Base-by-base conservation (phyloP, 1,284 basidiomycete genomes). In the Leccinum subspadiceum region DNA sequence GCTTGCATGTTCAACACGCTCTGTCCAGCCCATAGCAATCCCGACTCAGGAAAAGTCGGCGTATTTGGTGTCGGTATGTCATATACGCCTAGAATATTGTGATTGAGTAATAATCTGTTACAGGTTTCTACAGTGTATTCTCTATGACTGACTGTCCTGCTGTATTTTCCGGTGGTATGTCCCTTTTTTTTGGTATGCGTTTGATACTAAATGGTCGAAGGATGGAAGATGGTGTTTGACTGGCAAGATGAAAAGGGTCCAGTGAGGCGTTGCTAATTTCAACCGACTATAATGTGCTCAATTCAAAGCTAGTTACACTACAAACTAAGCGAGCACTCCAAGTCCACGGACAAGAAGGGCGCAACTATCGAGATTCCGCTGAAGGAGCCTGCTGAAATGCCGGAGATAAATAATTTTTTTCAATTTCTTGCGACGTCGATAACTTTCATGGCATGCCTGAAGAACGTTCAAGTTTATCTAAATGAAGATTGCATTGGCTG, bases 301-400 rank as follows among this genome's bases (percentile, higher is more conserved):
- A 10, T 31, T 1, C 3, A 7, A 13, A 5, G 22, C 9, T 26
- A 61, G 60, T 22, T 61, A 5, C 24, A 17, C 9, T n/a, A 87
- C n/a, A 95, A 26, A 26, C 26, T 26, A 26, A 26, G 26, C 26
- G 26, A 26, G 26, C 26, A 26, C 26, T 0, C 26, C 26, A 26
- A 26, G 26, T 26, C 26, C 26, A 26, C 26, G 26, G 26, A 26
- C 26, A 26, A 26, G 26, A 12, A 33, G 17, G 52, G 93, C 93
- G 96, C 96, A 2, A 84, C 86, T 0, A 96, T 99, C 74, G 83
- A 91, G 61, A 95, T 98, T 90, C 78, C 81, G 3, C 81, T 98
- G 1, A 84, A 95, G 31, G 90, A 96, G 26, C 26, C 26, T 1
- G 79, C 82, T 0, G 85, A 92, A 0, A 88, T 96, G 49, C 94